phyloP scores from a whole-genome alignment of 2,329 filamentous ascomycete species.

The Aspergillus hortae region DNA sequence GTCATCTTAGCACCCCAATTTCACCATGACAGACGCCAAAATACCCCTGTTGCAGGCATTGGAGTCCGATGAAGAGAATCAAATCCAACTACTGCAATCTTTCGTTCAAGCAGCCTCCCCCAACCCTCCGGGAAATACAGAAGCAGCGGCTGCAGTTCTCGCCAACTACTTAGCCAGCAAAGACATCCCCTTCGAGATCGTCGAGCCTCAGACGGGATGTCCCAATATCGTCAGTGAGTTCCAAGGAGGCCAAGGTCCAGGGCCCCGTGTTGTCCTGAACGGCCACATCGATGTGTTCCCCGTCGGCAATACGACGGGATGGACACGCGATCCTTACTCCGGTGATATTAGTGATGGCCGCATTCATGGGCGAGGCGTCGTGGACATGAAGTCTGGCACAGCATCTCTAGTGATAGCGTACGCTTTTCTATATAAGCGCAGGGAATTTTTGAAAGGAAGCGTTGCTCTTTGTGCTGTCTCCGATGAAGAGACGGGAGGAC shows the following conservation, averaged over 20 bases:
- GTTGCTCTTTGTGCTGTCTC: neutral
- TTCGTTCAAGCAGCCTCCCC: neutral
- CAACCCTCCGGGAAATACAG: neutral
- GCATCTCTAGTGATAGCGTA: conserved; percentile 40
- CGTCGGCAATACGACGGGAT: conserved; percentile 29
- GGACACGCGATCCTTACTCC: conserved; percentile 24
- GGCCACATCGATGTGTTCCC: conserved; percentile 45
- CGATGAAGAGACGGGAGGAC: neutral
- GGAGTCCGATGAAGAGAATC: neutral
- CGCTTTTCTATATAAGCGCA: conserved; percentile 24
- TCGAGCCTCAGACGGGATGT: neutral
- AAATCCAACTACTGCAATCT: neutral
- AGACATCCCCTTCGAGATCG: neutral
- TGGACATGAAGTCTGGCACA: conserved; percentile 46
- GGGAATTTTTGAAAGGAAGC: neutral
- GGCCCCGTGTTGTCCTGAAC: conserved; percentile 38
- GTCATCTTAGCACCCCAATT: too few species aligned
- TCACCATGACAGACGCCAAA: too few species aligned
- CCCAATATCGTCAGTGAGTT: neutral
- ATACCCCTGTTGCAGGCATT: neutral
- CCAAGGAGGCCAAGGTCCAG: conserved; percentile 9
- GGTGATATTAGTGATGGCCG: conserved; percentile 28
- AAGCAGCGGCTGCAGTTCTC: neutral
- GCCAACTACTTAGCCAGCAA: neutral
- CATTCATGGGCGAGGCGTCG: conserved; percentile 37